Evolutionary conservation across 495 filamentous ascomycete genomes (phyloP).

Genomic region (Podospora pseudocomata): DNA sequence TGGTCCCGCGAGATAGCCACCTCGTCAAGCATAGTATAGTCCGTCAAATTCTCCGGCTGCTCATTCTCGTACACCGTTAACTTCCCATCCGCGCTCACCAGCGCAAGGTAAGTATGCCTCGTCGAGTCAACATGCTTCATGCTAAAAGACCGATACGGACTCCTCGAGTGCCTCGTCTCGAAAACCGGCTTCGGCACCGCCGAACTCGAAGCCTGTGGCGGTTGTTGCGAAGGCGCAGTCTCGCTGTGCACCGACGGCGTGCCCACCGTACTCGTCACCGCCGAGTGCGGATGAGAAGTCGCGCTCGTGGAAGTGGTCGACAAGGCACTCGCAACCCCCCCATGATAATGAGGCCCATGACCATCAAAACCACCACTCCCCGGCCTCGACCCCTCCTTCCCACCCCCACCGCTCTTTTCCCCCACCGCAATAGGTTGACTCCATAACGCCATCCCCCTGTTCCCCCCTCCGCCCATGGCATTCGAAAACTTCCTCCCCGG

Average conservation of each 20-base stretch:
- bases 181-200: constrained; percentile 37
- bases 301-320: too few species aligned
- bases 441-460: neutral
- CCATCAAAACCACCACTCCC: too few species aligned
- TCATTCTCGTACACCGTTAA: constrained; percentile 81
- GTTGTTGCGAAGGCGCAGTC: neutral
- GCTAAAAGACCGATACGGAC: constrained; percentile 66
- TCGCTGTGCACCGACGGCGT: neutral
- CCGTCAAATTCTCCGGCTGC: constrained; percentile 73
- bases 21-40: constrained; percentile 70
- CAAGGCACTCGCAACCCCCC: too few species aligned
- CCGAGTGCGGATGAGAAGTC: neutral
- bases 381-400: too few species aligned
- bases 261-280: neutral
- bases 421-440: neutral
- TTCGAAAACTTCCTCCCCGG: constrained; percentile 73
- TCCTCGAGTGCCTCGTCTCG: constrained; percentile 40
- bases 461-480: neutral
- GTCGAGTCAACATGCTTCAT: constrained; percentile 68
- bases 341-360: too few species aligned
- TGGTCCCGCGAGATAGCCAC: constrained; percentile 54
- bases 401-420: neutral
- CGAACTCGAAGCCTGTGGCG: neutral
- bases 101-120: constrained; percentile 73
- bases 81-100: constrained; percentile 75